Conservation (phyloP, 306 rosid species). For the Cajanus cajan region DNA sequence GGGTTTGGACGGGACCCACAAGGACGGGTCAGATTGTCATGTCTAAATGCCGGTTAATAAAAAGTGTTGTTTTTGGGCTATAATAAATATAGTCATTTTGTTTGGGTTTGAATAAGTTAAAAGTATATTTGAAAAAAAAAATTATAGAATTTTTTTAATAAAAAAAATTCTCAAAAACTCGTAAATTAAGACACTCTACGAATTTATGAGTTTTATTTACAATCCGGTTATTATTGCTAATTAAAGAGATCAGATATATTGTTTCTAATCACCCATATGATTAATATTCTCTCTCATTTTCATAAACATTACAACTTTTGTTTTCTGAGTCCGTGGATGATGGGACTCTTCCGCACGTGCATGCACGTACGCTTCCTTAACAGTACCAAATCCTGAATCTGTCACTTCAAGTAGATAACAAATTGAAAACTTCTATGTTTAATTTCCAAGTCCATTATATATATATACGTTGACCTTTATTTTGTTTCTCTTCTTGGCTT, state of each 20-base stretch:
- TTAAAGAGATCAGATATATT: neutral
- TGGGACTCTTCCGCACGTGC: neutral
- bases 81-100: no score
- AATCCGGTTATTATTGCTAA: no score
- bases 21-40: no score
- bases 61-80: no score
- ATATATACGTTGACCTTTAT: neutral
- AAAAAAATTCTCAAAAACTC: no score
- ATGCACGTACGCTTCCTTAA: slow-evolving; percentile 1
- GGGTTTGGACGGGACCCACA: no score
- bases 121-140: no score
- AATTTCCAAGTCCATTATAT: neutral
- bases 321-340: neutral
- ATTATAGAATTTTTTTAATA: no score
- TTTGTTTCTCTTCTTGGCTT: neutral
- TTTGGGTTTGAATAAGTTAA: no score
- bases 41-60: no score
- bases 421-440: slow-evolving; percentile 5
- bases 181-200: no score
- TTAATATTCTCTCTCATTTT: neutral
- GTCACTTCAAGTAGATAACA: slow-evolving; percentile 25
- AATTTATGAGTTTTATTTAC: no score
- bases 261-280: neutral
- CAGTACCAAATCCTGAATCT: slow-evolving; percentile 11
- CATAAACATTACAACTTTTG: neutral